Evolutionary conservation across 257 asterid species (phyloP).

Genomic region (Linderniella brevidens): DNA sequence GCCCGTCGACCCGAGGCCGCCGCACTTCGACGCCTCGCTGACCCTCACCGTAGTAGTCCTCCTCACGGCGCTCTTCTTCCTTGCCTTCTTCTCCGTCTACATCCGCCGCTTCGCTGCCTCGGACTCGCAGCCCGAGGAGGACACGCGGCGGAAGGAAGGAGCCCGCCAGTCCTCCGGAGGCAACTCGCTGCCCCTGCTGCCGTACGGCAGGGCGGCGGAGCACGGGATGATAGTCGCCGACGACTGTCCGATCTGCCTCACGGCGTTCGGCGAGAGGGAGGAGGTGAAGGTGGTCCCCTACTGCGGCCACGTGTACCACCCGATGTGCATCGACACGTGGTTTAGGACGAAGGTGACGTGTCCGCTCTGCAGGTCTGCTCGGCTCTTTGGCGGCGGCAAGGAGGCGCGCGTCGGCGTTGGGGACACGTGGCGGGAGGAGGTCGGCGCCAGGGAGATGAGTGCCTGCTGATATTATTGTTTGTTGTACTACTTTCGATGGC

Average conservation of each 20-base stretch:
- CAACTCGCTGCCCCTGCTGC: conserved; percentile 30
- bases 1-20: conserved; percentile 10
- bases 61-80: conserved; percentile 44
- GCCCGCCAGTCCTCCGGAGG: conserved; percentile 33
- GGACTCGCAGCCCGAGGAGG: conserved; percentile 9
- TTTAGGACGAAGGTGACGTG: conserved; percentile 62
- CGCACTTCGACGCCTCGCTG: conserved; percentile 41
- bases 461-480: too few relatives aligned
- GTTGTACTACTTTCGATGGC: too few relatives aligned
- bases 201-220: conserved; percentile 29
- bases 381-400: conserved; percentile 22
- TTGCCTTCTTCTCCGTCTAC: conserved; percentile 50
- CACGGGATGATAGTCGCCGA: conserved; percentile 20
- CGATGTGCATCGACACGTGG: conserved; percentile 69
- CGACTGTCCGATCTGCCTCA: conserved; percentile 58
- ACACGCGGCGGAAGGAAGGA: conserved; percentile 9
- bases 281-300: conserved; percentile 42
- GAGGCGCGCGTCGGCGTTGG: conserved; percentile 17
- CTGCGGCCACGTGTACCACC: conserved; percentile 77
- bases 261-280: conserved; percentile 40
- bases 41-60: conserved; percentile 37
- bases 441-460: too few relatives aligned
- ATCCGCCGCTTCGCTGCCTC: conserved; percentile 39
- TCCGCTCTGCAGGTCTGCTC: conserved; percentile 58
- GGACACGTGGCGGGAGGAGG: conserved; percentile 7